Base-by-base conservation (phyloP, 2,329 filamentous ascomycete genomes). In the Cylindrodendrum hubeiense region DNA sequence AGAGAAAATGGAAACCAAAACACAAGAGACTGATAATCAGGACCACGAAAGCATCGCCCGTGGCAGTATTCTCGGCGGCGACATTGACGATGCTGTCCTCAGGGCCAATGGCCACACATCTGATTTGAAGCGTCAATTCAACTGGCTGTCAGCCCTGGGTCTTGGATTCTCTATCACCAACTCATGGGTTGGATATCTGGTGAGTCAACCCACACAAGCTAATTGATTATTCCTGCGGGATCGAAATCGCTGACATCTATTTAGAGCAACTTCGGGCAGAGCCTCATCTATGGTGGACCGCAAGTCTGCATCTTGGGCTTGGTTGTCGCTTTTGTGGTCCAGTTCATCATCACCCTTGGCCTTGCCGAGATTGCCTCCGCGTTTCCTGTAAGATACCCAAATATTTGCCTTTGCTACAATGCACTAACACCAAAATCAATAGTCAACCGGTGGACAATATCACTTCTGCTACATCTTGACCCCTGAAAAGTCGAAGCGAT, bases 391-490 rank as follows among this genome's bases (percentile, higher is more conserved):
- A 19, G 49, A 22, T n/a, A n/a, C 13, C 19, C 5, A n/a, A 8
- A 41, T 30, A 30, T 30, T 30, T 37, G 34, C 15, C 15, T 37
- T 37, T 15, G 13, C 5, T 6, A 13, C 5, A 4, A 30, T 13
- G 9, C 34, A 28, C 39, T 58, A 28, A 52, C 46, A 4, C 17
- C 43, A 13, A 7, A 12, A n/a, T 19, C 39, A 39, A 47, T 15
- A 59, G 60, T 66, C 64, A 6, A 63, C 60, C 1, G 64, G 64
- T n/a, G 64, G 64, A 0, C 64, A 67, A 13, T 67, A 67, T 34
- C 64, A 67, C 46, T 67, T 67, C 19, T 60, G 55, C 50, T 67
- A 56, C n/a, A 67, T 67, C n/a, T 37, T 67, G 7, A 57, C 55
- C 1, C 60, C 64, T 3, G 24, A 55, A 30, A 60, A 60, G 34